Evolutionary conservation across 2,329 filamentous ascomycete species (phyloP), one percentile per base, ranked within the genome.

Genomic region (Sporothrix pseudoabietina): DNA sequence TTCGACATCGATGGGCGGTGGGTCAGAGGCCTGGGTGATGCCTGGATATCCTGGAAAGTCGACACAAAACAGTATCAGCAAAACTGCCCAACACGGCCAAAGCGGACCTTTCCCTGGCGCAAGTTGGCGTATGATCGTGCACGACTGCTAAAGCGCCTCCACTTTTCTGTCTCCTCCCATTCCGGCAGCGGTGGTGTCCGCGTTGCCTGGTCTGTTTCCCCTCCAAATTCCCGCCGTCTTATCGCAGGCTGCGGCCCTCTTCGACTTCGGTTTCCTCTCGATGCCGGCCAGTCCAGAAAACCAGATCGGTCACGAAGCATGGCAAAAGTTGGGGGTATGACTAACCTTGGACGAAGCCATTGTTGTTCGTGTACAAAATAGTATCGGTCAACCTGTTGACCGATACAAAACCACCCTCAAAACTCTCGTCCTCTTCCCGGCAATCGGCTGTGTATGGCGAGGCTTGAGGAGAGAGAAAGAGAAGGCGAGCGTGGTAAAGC

Each of bases 11-110:
- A 87, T 73, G 87, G 85, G 77, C 88, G 88, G 80, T 89, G 89
- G 81, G 86, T 86, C 80, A 92, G 86, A 82, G 91, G 90, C 82
- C 91, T 88, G 79, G 89, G 88, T 77, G 89, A 85, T 80, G 89
- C 85, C 80, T 87, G 87, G 81, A 89, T 88, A 84, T 90, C 89
- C 89, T 91, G 81, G 44, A 52, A 12, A 26, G 30, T 61, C 39
- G 71, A 71, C 74, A 74, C 72, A 75, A 74, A 74, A 35, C 3
- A 73, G 69, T 49, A 35, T 66, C 71, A 71, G 57, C 47, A 72
- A 75, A 75, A 75, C 72, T 88, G 32, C 39, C 65, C 6, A 19
- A 19, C 30, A 32, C 41, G 14, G 47, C 39, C 69, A 22, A 57
- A 52, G 65, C 47, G 65, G 44, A 35, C 19, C 44, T 49, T 35